Conservation (phyloP, 768 basidiomycete genomes). For the Pulveroboletus sp. region DNA sequence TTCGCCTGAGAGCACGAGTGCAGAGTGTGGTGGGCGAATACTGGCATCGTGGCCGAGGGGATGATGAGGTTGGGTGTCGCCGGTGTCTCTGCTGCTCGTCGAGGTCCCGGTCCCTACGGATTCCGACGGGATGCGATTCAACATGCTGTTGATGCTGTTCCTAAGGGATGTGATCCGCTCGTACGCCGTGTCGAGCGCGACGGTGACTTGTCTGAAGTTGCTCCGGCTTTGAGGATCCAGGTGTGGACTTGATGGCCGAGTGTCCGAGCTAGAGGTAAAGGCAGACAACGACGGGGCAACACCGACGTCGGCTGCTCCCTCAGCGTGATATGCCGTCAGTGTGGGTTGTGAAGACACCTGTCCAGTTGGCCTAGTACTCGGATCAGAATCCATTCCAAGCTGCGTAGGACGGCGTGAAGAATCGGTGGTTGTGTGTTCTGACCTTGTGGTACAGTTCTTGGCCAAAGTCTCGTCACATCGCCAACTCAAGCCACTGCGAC, state of each 20-base stretch:
- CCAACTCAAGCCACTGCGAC: neutral
- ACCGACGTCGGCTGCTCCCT: constrained; percentile 9
- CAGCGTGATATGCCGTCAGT: constrained; percentile 10
- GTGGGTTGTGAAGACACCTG: constrained; percentile 10
- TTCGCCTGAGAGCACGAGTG: constrained; percentile 28
- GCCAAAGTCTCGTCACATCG: neutral
- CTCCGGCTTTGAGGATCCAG: constrained; percentile 28
- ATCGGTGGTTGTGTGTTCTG: neutral
- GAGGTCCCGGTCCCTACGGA: constrained; percentile 8
- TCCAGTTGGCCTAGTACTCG: constrained; percentile 7
- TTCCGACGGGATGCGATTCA: constrained; percentile 37
- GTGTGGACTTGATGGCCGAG: constrained; percentile 12
- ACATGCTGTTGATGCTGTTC: constrained; percentile 43
- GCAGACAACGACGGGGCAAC: constrained; percentile 5
- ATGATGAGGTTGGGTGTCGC: constrained; percentile 6
- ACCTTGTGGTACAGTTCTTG: neutral
- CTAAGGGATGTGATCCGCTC: constrained; percentile 52
- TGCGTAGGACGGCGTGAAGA: constrained; percentile 1
- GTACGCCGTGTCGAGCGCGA: constrained; percentile 52
- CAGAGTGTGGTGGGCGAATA: constrained; percentile 29
- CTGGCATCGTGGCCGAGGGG: constrained; percentile 15
- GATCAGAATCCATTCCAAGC: constrained; percentile 19
- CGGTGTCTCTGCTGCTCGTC: constrained; percentile 2
- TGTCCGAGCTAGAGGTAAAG: constrained; percentile 4
- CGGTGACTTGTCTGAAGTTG: constrained; percentile 46